A percentile compares a stretch with the other conserved stretches of the same genome.
phyloP scores from a whole-genome alignment of 225 moss, liverwort and hornwort genomes.

The Sphagnum contortum region DNA sequence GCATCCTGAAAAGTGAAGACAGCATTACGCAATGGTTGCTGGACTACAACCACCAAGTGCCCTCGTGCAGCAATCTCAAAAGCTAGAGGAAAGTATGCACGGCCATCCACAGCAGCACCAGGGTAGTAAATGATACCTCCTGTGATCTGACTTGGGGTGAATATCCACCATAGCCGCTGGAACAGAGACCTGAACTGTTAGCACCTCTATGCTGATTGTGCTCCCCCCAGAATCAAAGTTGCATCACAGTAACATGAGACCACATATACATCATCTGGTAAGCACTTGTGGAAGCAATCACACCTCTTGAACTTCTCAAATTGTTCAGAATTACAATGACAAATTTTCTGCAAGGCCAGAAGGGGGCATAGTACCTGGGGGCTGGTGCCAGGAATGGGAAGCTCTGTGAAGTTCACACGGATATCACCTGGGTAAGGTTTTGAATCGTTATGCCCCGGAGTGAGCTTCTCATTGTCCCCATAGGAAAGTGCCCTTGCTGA shows the following conservation, averaged over 20 bases:
- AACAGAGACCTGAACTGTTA: neutral
- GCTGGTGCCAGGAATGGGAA: constrained; percentile 23
- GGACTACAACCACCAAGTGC: constrained; percentile 46
- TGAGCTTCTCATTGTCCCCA: constrained; percentile 45
- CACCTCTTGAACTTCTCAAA: too few species aligned
- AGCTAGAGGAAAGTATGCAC: constrained; percentile 45
- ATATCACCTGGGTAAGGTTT: constrained; percentile 47
- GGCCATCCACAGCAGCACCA: constrained; percentile 31
- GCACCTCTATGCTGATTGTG: too few species aligned
- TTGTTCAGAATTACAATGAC: too few species aligned
- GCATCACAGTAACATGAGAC: too few species aligned
- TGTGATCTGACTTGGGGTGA: constrained; percentile 32
- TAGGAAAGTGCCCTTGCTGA: constrained; percentile 31
- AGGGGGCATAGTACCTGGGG: constrained; percentile 28
- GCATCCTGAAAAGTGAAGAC: constrained; percentile 13
- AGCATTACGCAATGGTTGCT: constrained; percentile 23
- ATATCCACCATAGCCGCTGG: constrained; percentile 54
- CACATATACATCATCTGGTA: too few species aligned
- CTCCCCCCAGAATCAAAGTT: too few species aligned
- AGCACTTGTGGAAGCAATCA: too few species aligned
- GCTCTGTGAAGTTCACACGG: constrained; percentile 20
- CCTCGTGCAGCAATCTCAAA: constrained; percentile 60
- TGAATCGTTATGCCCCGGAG: constrained; percentile 33
- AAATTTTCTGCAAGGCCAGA: too few species aligned
- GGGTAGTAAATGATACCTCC: constrained; percentile 45